These are phyloP conservation scores for Kingdonia uniflora DNA, from an alignment of 164 flowering plant species.

Conservation along the genomic window DNA sequence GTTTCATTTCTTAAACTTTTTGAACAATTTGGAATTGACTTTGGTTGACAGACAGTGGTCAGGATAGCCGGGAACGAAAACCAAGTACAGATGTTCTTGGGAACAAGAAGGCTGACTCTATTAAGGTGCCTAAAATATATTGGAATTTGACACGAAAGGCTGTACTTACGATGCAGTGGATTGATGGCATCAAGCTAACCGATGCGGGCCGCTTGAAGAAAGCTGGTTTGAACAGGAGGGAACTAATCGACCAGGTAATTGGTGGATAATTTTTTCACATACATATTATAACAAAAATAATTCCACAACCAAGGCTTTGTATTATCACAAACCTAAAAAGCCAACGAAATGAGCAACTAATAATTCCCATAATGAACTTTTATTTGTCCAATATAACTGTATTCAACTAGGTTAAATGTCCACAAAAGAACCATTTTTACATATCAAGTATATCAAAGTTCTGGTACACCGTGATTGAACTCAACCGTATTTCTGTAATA, in stretches of 20 bases:
- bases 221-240: conserved; percentile 52
- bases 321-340: too few species aligned
- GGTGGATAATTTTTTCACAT: not conserved
- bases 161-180: conserved; percentile 98
- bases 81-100: conserved; percentile 13
- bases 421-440: too few species aligned
- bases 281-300: too few species aligned
- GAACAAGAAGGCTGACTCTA: conserved; percentile 16
- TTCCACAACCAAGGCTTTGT: too few species aligned
- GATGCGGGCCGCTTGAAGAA: conserved; percentile 49
- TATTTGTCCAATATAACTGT: too few species aligned
- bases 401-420: too few species aligned
- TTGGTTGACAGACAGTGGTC: conserved; percentile 26
- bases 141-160: conserved; percentile 78
- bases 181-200: conserved; percentile 91
- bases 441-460: too few species aligned
- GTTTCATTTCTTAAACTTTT: not conserved
- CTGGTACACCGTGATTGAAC: too few species aligned
- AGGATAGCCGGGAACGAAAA: conserved; percentile 14
- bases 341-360: too few species aligned
- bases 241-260: conserved; percentile 74
- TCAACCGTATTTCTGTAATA: too few species aligned
- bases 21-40: not conserved
- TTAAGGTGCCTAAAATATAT: conserved; percentile 86
- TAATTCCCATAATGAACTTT: too few species aligned